phyloP scores from a whole-genome alignment of 2,329 filamentous ascomycete species.

The Paracoccidioides lutzii region DNA sequence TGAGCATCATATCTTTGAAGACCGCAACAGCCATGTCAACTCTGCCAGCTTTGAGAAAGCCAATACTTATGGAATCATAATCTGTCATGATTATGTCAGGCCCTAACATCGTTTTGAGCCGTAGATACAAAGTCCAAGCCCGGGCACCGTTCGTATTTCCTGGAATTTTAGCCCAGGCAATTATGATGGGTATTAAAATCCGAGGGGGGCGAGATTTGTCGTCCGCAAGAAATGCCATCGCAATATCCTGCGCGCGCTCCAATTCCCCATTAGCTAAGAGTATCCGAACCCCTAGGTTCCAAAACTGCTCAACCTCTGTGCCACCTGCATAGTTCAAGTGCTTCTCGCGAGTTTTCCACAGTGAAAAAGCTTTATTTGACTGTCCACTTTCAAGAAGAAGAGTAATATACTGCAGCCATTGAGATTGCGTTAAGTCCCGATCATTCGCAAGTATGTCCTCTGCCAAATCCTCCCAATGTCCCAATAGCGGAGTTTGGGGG shows the following conservation, averaged over 20 bases:
- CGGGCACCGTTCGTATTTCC: slow-evolving; percentile 38
- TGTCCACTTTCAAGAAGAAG: slow-evolving; percentile 53
- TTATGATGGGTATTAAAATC: slow-evolving; percentile 52
- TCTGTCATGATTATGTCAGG: slow-evolving; percentile 54
- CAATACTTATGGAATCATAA: slow-evolving; percentile 61
- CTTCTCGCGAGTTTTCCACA: slow-evolving; percentile 48
- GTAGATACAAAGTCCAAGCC: slow-evolving; percentile 56
- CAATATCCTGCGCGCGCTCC: slow-evolving; percentile 37
- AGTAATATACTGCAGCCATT: slow-evolving; percentile 56
- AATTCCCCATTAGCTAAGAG: slow-evolving; percentile 36
- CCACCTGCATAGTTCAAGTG: slow-evolving; percentile 36
- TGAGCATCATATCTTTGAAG: slow-evolving; percentile 82
- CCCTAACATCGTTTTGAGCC: slow-evolving; percentile 49
- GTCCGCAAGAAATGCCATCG: slow-evolving; percentile 30
- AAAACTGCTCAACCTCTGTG: slow-evolving; percentile 30
- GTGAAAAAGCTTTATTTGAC: slow-evolving; percentile 46
- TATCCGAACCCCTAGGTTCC: slow-evolving; percentile 38
- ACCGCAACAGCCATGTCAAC: slow-evolving; percentile 57
- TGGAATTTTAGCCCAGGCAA: slow-evolving; percentile 46
- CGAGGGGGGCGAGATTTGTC: slow-evolving; percentile 23
- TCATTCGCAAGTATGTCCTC: slow-evolving; percentile 53
- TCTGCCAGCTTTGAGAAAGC: slow-evolving; percentile 54
- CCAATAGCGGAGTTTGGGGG: slow-evolving; percentile 38
- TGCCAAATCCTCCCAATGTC: slow-evolving; percentile 48
- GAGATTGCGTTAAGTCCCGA: slow-evolving; percentile 41